Evolutionary conservation across 768 basidiomycete species (phyloP).

Genomic region (Lentinula guzmanii): DNA sequence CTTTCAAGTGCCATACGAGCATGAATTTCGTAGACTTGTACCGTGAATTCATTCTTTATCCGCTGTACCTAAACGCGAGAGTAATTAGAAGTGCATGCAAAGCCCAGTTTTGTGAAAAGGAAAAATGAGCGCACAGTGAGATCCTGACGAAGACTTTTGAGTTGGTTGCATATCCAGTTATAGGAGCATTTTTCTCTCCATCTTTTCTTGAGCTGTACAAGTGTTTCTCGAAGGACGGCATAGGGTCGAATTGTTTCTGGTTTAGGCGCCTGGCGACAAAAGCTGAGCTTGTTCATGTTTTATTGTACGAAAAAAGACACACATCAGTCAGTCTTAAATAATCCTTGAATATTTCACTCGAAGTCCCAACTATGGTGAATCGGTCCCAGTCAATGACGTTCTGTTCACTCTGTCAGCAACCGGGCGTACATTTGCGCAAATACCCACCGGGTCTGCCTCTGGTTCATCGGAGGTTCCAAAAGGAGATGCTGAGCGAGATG

Average conservation of each 20-base stretch:
- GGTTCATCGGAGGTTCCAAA: constrained; percentile 54
- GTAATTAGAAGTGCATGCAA: constrained; percentile 11
- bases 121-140: constrained; percentile 68
- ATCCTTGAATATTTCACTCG: constrained; percentile 86
- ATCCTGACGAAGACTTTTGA: constrained; percentile 97
- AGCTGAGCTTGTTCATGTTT: constrained; percentile 4
- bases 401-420: constrained; percentile 33
- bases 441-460: constrained; percentile 64
- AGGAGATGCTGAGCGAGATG: constrained; percentile 42
- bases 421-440: not conserved
- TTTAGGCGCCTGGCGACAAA: constrained; percentile 76
- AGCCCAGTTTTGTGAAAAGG: constrained; percentile 12
- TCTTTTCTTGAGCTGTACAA: constrained; percentile 78
- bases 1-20: constrained; percentile 94
- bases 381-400: constrained; percentile 97
- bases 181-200: constrained; percentile 80
- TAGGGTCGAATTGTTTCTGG: constrained; percentile 92
- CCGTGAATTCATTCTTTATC: constrained; percentile 97
- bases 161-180: constrained; percentile 93
- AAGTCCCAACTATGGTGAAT: constrained; percentile 91
- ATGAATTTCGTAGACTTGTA: constrained; percentile 96
- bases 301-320: constrained; percentile 14
- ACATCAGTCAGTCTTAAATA: constrained; percentile 93
- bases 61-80: constrained; percentile 77
- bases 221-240: constrained; percentile 74